Base-by-base conservation (phyloP, 2,329 filamentous ascomycete genomes). In the Cladosporium sp. region DNA sequence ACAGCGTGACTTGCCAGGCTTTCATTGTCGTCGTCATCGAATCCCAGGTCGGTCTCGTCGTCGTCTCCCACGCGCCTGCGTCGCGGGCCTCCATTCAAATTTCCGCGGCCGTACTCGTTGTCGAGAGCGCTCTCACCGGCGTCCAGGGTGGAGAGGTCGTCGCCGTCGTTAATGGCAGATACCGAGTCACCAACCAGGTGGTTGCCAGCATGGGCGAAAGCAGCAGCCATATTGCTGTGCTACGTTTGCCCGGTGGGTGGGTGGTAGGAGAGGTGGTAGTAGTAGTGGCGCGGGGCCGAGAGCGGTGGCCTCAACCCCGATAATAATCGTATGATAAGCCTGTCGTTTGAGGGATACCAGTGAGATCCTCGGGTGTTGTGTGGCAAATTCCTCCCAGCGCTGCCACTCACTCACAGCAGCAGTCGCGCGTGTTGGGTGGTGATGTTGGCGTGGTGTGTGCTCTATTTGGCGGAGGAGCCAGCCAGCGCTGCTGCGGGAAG, bases 141-240 rank as follows among this genome's bases (percentile, higher is more conserved):
- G 58, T 77, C 76, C 38, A 78, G 72, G 21, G 76, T 78, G 62
- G 74, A 76, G 30, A 77, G 70, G 80, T 96, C 92, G 74, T 91
- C 88, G 74, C 87, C 90, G 70, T 93, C 93, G 75, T 96, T 96
- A 80, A 97, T 97, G 69, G 90, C 92, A 67, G 90, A 89, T 64
- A 90, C 91, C 62, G 90, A 92, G 80, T 93, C 91, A 75, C 91
- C 93, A 76, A 95, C 88, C 72, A 93, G 83, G 80, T 93, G 90
- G 81, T 95, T 96, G 74, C 90, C 91, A 75, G 94, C 87, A 80
- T 95, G 90, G 69, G 90, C 94, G 78, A 96, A 96, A 72, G 92
- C 91, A 78, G 90, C 91, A 83, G 95, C 92, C 92, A 95, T 94
- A n/a, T n/a, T 57, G 32, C 28, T n/a, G 59, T 54, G 59, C 59